phyloP scores from a whole-genome alignment of 148 eudicot genomes.

The Euryodendron excelsum region DNA sequence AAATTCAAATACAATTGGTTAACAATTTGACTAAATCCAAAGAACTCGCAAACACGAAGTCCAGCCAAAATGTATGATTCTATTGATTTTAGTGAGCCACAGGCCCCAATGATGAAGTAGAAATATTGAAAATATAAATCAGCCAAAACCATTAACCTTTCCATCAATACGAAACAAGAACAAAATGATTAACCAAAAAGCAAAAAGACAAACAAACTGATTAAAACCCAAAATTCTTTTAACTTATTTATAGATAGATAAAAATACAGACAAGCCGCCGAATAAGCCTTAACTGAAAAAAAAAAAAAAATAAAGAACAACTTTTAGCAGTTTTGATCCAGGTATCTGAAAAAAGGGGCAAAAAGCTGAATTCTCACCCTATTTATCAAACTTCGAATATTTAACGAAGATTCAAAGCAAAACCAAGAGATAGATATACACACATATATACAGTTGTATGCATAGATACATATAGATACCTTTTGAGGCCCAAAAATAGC shows the following conservation, averaged over 20 bases:
- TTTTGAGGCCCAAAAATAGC: neutral
- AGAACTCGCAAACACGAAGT: neutral
- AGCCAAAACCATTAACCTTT: neutral
- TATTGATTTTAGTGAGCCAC: neutral
- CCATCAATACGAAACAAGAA: neutral
- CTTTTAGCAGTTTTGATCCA: neutral
- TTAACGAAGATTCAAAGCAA: conserved; percentile 7
- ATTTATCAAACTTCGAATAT: neutral
- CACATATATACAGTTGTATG: neutral
- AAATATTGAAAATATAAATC: neutral
- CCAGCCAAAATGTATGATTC: neutral
- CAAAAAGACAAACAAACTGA: neutral
- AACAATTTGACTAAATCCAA: neutral
- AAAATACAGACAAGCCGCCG: neutral
- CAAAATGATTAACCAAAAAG: neutral
- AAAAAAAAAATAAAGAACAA: neutral
- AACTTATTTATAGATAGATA: too few species aligned
- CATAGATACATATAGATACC: conserved; percentile 2
- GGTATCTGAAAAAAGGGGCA: neutral
- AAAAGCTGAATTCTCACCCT: neutral
- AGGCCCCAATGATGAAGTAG: neutral
- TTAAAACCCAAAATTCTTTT: neutral
- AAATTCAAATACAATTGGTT: neutral
- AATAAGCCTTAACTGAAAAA: neutral
- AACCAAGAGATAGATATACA: neutral